A percentile compares a stretch with the other conserved stretches of the same genome.
Evolutionary conservation across 1,139 yeast species (phyloP).

Genomic region (Blastobotrys arbuscula): DNA sequence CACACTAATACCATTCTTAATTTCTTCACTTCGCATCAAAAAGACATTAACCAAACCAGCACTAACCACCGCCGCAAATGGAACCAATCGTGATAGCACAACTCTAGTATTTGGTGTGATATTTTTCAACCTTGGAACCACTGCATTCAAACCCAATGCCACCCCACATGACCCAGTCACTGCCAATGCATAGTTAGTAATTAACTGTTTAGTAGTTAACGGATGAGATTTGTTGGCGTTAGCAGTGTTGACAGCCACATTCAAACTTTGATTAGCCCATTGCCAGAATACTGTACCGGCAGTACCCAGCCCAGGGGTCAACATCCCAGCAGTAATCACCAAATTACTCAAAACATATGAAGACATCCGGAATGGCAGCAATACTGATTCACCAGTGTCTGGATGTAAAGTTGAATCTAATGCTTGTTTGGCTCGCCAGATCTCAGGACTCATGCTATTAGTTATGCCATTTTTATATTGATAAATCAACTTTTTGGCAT

Average conservation of each 20-base stretch:
- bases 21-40: conserved; percentile 92
- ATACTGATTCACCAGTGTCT: conserved; percentile 89
- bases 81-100: conserved; percentile 79
- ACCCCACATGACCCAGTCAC: conserved; percentile 94
- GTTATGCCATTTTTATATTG: conserved; percentile 64
- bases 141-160: conserved; percentile 82
- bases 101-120: conserved; percentile 62
- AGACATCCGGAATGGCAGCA: conserved; percentile 94
- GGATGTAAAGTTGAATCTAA: conserved; percentile 90
- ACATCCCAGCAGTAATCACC: conserved; percentile 96
- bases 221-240: conserved; percentile 96
- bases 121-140: conserved; percentile 74
- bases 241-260: conserved; percentile 94
- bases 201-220: conserved; percentile 66
- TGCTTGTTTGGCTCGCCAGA: conserved; percentile 85
- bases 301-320: conserved; percentile 87
- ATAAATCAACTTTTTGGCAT: conserved; percentile 60
- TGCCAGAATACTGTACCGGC: conserved; percentile 96
- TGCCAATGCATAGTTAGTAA: conserved; percentile 76
- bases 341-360: conserved; percentile 88
- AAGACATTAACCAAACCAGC: conserved; percentile 94
- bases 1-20: conserved; percentile 76
- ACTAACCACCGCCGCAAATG: conserved; percentile 96
- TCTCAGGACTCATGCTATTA: conserved; percentile 62
- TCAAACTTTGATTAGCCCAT: conserved; percentile 90